Evolutionary conservation across 2,329 filamentous ascomycete species (phyloP), one percentile per base, ranked within the genome.

Genomic region (Aspergillus calidoustus): DNA sequence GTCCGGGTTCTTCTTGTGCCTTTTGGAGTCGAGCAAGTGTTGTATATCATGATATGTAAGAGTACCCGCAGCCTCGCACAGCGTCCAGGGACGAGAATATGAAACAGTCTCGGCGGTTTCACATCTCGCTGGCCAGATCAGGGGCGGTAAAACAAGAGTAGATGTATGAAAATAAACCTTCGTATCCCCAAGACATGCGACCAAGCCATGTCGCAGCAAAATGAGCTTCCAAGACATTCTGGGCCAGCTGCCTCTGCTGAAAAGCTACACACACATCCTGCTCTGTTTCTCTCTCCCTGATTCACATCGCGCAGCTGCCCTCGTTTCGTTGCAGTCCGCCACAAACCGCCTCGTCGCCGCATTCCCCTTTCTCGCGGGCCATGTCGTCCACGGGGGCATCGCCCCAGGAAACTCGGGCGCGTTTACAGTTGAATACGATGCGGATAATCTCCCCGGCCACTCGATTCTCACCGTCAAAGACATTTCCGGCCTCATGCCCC

Each of bases 231-330:
- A 65, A 59, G 68, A 69, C 54, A 51, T 69, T 13, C 57, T 71
- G 9, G 69, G 67, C 25, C 69, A 71, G 38, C 60, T 71, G 2
- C 69, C 68, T 5, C 30, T 68, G 3, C 61, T 71, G 13, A 66
- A 69, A 46, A 65, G 59, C 44, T 71, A 71, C 55, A 68, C 59
- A 0, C 66, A 69, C 47, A 55, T 69, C 31, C 38, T 66, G n/a
- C 59, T 69, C 5, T 63, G 63, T 34, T 69, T 71, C 53, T 34
- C 68, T 1, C 46, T 69, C 3, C 13, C 57, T 6, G 51, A 66
- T 7, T 49, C 52, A 6, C 8, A 57, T 7, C 34, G 58, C 7
- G 41, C 57, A 6, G n/a, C 55, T 6, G 57, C 54, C 9, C 11
- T 67, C 6, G 57, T 56, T 5, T 30, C 54, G 22, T 48, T 68